A percentile compares a stretch with the other conserved stretches of the same genome.
Evolutionary conservation across 495 filamentous ascomycete genomes (phyloP).

Genomic region (Penicillium odoratum): DNA sequence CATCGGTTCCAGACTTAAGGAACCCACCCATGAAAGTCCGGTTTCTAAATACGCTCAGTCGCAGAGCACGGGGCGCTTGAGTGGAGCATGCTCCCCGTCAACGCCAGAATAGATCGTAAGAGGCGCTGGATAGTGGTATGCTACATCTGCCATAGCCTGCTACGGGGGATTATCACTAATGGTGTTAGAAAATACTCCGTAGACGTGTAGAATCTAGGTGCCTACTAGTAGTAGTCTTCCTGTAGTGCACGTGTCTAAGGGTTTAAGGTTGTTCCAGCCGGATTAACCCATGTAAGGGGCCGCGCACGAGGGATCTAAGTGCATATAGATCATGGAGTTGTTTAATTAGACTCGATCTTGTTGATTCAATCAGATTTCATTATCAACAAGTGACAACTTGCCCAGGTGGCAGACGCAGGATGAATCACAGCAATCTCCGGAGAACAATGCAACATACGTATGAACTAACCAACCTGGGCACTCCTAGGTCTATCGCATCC

Average conservation of each 20-base stretch:
- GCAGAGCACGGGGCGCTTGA: constrained; percentile 5
- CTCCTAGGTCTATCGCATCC: background rate
- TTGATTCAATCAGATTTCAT: background rate
- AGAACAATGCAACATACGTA: background rate
- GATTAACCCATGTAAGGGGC: background rate
- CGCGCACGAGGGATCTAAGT: background rate
- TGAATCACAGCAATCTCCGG: constrained; percentile 1
- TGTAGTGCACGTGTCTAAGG: background rate
- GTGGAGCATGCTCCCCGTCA: background rate
- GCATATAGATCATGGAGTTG: background rate
- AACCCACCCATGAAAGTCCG: background rate
- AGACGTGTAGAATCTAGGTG: background rate
- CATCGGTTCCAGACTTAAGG: constrained; percentile 3
- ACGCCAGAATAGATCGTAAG: constrained; percentile 1
- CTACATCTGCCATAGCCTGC: background rate
- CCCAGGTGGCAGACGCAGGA: background rate
- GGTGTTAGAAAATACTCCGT: background rate
- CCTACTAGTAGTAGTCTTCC: background rate
- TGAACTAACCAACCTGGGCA: background rate
- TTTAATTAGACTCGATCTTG: background rate
- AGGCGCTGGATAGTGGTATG: constrained; percentile 8
- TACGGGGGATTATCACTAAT: background rate
- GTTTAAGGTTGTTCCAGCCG: constrained; percentile 3
- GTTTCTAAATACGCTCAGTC: background rate
- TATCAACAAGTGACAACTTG: background rate